Evolutionary conservation across 352 stramenopile genomes (phyloP).

Genomic region (Hyaloperonospora brassicae): DNA sequence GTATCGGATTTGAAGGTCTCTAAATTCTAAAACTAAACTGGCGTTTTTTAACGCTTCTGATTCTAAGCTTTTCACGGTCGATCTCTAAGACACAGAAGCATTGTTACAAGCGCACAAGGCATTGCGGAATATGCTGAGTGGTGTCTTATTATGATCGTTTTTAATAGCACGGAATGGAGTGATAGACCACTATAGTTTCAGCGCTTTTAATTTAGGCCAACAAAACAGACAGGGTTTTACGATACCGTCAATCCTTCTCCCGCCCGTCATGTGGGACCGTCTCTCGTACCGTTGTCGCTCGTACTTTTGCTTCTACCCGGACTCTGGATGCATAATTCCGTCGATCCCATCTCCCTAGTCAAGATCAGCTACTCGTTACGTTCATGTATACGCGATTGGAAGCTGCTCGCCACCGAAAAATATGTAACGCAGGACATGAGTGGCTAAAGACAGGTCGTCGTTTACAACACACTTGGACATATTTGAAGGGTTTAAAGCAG

Average conservation of each 20-base stretch:
- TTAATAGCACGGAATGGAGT: constrained; percentile 14
- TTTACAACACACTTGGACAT: constrained; percentile 74
- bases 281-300: constrained; percentile 10
- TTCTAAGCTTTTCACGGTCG: constrained; percentile 4
- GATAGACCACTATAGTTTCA: constrained; percentile 6
- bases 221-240: not conserved
- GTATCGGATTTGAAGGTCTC: too few relatives aligned
- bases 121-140: not conserved
- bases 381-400: constrained; percentile 33
- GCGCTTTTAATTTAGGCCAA: constrained; percentile 6
- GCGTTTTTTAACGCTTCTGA: too few relatives aligned
- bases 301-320: constrained; percentile 12
- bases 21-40: too few relatives aligned
- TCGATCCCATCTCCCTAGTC: too few relatives aligned
- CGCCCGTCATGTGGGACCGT: constrained; percentile 9
- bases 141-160: constrained; percentile 4
- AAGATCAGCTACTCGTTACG: constrained; percentile 65
- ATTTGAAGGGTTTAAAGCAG: constrained; percentile 47
- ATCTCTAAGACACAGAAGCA: constrained; percentile 23
- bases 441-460: constrained; percentile 64
- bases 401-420: constrained; percentile 52
- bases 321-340: constrained; percentile 31
- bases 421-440: constrained; percentile 60
- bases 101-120: constrained; percentile 12
- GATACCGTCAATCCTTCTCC: not conserved